Evolutionary conservation across 2,329 filamentous ascomycete species (phyloP), one percentile per base, ranked within the genome.

Genomic region (Claviceps lovelessii): DNA sequence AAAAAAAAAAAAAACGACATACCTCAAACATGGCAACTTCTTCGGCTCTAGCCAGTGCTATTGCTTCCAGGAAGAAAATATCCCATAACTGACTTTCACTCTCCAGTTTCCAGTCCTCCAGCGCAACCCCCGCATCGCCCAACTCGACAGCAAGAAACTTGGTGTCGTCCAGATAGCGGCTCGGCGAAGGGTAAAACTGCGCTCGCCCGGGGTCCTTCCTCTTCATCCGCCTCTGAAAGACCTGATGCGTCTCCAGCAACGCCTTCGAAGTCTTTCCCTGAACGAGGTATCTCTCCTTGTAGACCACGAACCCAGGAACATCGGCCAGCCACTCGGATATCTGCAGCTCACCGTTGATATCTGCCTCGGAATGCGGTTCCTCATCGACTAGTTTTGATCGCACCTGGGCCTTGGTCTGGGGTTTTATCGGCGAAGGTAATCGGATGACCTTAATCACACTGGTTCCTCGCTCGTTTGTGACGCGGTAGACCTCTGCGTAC

Each of bases 381-480:
- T 83, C 79, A 57, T 83, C 79, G 5, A 83, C 76, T 0, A 83
- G 68, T 0, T 76, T 76, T 0, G 76, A 72, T 35, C 70, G 71
- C 54, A 76, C 68, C 63, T 83, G 79, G 0, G 76, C 66, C 56
- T 79, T 81, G 8, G 79, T 82, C 60, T 80, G 77, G 0, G 76
- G 63, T 57, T 76, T 79, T 56, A 83, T 78, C 4, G 78, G 77
- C 0, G 79, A 82, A 11, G 75, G 66, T 10, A 85, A 72, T 2
- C 80, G 75, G 56, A 84, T 80, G 23, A 79, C 76, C 60, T 85
- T 85, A 67, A 85, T 79, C 61, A 85, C 83, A 64, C 79, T 83
- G 31, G 77, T 81, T 9, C 80, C 80, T 17, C 74, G 71, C 48
- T 73, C 70, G 61, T 82, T 84, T 49, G 72, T 77, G 59, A 84